phyloP scores from a whole-genome alignment of 805 yeast species.

The Pichia deserticola region DNA sequence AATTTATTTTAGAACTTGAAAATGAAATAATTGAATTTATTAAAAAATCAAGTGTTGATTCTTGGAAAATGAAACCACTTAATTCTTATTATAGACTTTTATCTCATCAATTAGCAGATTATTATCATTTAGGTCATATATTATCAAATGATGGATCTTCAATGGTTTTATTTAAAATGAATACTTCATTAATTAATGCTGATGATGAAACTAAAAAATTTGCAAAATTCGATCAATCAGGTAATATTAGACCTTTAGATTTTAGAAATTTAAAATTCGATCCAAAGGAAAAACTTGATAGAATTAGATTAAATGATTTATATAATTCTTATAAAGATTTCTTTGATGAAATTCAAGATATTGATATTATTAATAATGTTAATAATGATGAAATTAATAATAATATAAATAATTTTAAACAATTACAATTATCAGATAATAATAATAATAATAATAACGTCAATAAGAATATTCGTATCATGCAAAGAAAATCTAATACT shows the following conservation, averaged over 20 bases:
- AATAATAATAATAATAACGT: not conserved
- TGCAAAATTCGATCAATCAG: constrained; percentile 27
- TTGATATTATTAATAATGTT: too few species aligned
- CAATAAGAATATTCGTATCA: constrained; percentile 2
- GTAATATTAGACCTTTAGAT: constrained; percentile 28
- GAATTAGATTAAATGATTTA: constrained; percentile 24
- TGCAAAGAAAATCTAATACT: constrained; percentile 5
- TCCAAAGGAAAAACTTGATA: constrained; percentile 26
- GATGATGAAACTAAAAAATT: constrained; percentile 26
- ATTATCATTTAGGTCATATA: constrained; percentile 54
- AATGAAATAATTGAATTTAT: constrained; percentile 40
- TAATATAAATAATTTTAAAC: not conserved
- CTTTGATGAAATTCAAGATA: not conserved
- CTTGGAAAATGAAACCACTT: constrained; percentile 43
- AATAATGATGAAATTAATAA: not conserved
- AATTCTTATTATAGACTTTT: constrained; percentile 64
- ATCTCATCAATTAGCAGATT: constrained; percentile 64
- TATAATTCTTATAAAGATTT: constrained; percentile 9
- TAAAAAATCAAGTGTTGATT: constrained; percentile 31
- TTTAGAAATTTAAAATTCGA: constrained; percentile 25
- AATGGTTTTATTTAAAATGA: constrained; percentile 33
- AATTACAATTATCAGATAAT: not conserved
- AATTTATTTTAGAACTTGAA: constrained; percentile 44
- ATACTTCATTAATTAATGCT: constrained; percentile 30
- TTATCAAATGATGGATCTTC: constrained; percentile 44